phyloP scores from a whole-genome alignment of 768 basidiomycete genomes.

The Rhizopogon vulgaris region DNA sequence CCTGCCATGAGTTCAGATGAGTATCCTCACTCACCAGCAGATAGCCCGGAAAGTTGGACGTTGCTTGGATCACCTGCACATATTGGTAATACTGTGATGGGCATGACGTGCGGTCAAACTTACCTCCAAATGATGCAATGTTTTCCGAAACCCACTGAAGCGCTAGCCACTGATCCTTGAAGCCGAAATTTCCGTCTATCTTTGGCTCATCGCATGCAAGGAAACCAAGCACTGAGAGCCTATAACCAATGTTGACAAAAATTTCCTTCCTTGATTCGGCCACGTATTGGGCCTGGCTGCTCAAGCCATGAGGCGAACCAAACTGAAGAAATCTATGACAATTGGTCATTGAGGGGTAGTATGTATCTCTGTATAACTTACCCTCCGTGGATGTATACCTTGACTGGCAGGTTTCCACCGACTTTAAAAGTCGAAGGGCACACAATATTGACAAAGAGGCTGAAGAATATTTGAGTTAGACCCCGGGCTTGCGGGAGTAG shows the following conservation, averaged over 20 bases:
- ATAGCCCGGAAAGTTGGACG: slow-evolving; percentile 62
- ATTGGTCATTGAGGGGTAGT: background rate
- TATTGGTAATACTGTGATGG: background rate
- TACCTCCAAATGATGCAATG: slow-evolving; percentile 65
- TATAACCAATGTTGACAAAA: slow-evolving; percentile 74
- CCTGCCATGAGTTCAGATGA: background rate
- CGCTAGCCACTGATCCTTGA: slow-evolving; percentile 80
- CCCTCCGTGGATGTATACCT: slow-evolving; percentile 77
- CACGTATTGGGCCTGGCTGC: slow-evolving; percentile 60
- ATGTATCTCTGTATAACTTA: slow-evolving; percentile 19
- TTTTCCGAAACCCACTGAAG: slow-evolving; percentile 68
- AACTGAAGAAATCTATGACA: slow-evolving; percentile 64
- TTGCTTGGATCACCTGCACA: slow-evolving; percentile 50
- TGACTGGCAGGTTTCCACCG: slow-evolving; percentile 50
- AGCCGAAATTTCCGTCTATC: slow-evolving; percentile 71
- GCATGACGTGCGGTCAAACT: slow-evolving; percentile 1
- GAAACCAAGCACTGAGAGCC: slow-evolving; percentile 73
- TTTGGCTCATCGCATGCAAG: slow-evolving; percentile 58
- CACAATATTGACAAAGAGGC: slow-evolving; percentile 62
- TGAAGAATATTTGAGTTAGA: slow-evolving; percentile 14
- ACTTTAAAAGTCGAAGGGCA: slow-evolving; percentile 42
- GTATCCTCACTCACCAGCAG: slow-evolving; percentile 44
- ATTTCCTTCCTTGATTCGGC: slow-evolving; percentile 60
- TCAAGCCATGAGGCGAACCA: slow-evolving; percentile 62
- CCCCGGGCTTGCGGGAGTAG: background rate